Conservation (phyloP, 2,329 filamentous ascomycete genomes). For the Penicillium griseofulvum region DNA sequence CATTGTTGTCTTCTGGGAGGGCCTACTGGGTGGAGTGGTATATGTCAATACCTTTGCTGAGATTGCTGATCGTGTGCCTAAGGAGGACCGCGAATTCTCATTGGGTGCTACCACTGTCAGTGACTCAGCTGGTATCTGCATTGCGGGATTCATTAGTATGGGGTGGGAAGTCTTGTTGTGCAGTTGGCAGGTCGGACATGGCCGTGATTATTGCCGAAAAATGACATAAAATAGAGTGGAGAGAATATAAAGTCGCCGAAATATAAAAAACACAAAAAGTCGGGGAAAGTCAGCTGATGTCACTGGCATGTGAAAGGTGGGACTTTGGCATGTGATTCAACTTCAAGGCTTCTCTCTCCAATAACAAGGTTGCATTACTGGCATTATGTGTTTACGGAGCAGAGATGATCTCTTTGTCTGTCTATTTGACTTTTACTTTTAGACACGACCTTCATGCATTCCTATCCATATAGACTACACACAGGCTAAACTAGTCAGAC, state of each 20-base stretch:
- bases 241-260: no score
- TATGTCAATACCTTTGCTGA: conserved; percentile 97
- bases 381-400: no score
- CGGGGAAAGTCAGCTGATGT: background rate
- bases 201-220: conserved; percentile 69
- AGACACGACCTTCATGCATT: background rate
- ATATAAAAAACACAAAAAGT: background rate
- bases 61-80: conserved; percentile 78
- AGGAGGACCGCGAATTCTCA: conserved; percentile 83
- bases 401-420: background rate
- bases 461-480: conserved; percentile 1
- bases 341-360: background rate
- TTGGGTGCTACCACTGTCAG: conserved; percentile 86
- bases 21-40: conserved; percentile 81
- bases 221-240: background rate
- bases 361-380: background rate
- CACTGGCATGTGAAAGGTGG: conserved; percentile 7
- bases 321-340: conserved; percentile 7
- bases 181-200: conserved; percentile 76
- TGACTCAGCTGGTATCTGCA: conserved; percentile 85
- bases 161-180: conserved; percentile 78
- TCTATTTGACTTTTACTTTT: background rate
- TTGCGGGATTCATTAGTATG: conserved; percentile 83
- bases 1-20: conserved; percentile 86
- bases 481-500: background rate